Base-by-base conservation (phyloP, 495 filamentous ascomycete genomes). In the Xylaria castorea region DNA sequence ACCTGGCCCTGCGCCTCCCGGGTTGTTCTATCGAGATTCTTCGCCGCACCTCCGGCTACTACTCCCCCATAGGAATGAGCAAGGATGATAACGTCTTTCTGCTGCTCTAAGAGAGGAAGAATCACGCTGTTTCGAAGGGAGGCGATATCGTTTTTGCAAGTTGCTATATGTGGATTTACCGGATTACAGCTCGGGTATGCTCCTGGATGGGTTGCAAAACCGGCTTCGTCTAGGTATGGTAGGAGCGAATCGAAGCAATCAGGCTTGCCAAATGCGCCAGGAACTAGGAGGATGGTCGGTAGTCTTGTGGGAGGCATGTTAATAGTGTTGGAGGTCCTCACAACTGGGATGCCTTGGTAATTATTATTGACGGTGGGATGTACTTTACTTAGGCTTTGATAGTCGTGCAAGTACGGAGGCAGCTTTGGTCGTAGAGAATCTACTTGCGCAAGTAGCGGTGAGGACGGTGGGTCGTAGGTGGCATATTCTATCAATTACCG, bases 21-120 rank as follows among this genome's bases (percentile, higher is more conserved):
- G 3, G 11, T 71, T 1, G 42, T 12, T 48, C 32, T 38, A n/a
- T 64, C 69, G 12, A 71, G 46, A 12, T 30, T 16, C 14, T 71
- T 71, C 2, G 55, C 60, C 12, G 60, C 69, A 3, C 44, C 32
- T 3, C 44, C 60, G 16, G 69, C 69, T 14, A 71, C 60, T 16
- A 65, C 9, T 16, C 58, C 69, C 1, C 60, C 60, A 25, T 71
- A 71, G 1, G 69, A 71, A 34, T 71, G 69, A 5, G 69, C 69
- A 11, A 71, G 34, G 27, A 71, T 42, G 9, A 65, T 40, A 3
- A 50, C 18, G 12, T 71, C 58, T 12, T 18, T 16, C 3, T 57
- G 18, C 14, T 65, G 20, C 0, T 48, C 55, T 30, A 71, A 20
- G 7, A 65, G 69, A 20, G 46, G 16, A 7, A 71, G 20, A 5